These are phyloP conservation scores for Knoxdaviesia capensis DNA, from an alignment of 2,329 filamentous ascomycete genomes.

Conservation along the genomic window DNA sequence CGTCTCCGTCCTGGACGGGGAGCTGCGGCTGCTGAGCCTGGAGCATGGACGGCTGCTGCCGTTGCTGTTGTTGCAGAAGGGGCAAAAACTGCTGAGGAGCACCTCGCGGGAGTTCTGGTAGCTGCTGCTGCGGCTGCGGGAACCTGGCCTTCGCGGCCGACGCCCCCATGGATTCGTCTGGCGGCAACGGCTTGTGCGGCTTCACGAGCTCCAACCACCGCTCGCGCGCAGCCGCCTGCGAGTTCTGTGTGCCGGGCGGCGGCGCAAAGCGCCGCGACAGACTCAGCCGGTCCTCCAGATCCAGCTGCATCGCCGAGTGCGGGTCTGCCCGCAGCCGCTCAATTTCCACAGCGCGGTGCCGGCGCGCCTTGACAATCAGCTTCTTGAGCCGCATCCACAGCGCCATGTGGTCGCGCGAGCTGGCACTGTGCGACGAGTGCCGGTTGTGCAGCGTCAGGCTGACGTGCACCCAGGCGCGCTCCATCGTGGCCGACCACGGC, in stretches of 20 bases:
- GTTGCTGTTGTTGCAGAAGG: too few relatives aligned
- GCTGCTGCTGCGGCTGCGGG: too few relatives aligned
- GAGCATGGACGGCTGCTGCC: too few relatives aligned
- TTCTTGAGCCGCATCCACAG: constrained; percentile 34
- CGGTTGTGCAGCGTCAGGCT: constrained; percentile 16
- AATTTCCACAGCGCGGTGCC: constrained; percentile 30
- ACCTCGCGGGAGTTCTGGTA: too few relatives aligned
- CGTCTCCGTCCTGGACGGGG: too few relatives aligned
- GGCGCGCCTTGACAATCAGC: constrained; percentile 29
- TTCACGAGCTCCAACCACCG: constrained; percentile 29
- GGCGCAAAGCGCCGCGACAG: constrained; percentile 25
- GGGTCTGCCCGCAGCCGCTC: constrained; percentile 24
- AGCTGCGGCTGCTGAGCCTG: too few relatives aligned
- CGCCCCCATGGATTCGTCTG: too few relatives aligned
- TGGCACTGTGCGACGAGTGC: constrained; percentile 21
- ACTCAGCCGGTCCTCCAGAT: constrained; percentile 25
- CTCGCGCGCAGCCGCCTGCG: constrained; percentile 23
- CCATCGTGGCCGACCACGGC: constrained; percentile 26
- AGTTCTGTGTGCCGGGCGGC: constrained; percentile 23
- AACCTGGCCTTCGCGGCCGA: constrained; percentile 6
- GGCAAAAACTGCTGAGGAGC: too few relatives aligned
- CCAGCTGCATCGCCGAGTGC: constrained; percentile 26
- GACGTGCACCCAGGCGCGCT: constrained; percentile 28
- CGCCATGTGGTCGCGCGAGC: constrained; percentile 22
- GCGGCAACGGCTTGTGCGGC: too few relatives aligned